Percentiles rank a stretch among this genome's conserved stretches.
These are phyloP conservation scores for Serendipita sp. DNA, from an alignment of 1,284 basidiomycete genomes.

Conservation along the genomic window DNA sequence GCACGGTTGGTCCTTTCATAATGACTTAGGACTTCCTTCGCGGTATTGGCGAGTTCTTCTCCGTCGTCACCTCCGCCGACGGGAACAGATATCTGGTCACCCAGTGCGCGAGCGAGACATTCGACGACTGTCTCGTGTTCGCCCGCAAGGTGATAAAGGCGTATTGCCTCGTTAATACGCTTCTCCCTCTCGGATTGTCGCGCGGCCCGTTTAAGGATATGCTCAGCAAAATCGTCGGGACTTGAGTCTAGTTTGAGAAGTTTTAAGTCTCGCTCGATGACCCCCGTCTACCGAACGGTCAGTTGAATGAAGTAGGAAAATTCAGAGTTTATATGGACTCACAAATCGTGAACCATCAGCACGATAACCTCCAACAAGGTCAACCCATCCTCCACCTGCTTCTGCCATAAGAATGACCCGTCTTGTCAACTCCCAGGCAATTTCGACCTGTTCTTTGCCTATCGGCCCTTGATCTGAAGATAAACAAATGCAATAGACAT, in stretches of 20 bases:
- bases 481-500: constrained; percentile 83
- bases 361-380: constrained; percentile 81
- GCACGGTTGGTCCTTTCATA: constrained; percentile 73
- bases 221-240: constrained; percentile 59
- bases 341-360: constrained; percentile 81
- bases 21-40: constrained; percentile 69
- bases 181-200: constrained; percentile 51
- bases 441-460: constrained; percentile 73
- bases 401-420: constrained; percentile 81
- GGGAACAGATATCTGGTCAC: constrained; percentile 65
- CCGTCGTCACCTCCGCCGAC: constrained; percentile 44
- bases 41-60: constrained; percentile 60
- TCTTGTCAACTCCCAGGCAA: constrained; percentile 75
- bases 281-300: constrained; percentile 44
- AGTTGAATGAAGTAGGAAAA: constrained; percentile 7
- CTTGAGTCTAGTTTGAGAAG: constrained; percentile 59
- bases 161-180: constrained; percentile 80
- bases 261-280: constrained; percentile 71
- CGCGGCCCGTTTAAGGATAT: constrained; percentile 68
- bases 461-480: constrained; percentile 60
- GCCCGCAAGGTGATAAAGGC: constrained; percentile 89
- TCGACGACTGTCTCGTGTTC: constrained; percentile 81
- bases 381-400: constrained; percentile 72
- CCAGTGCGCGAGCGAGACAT: constrained; percentile 79
- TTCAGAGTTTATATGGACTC: constrained; percentile 22